Conservation (phyloP, 2,329 filamentous ascomycete genomes). For the Zasmidium citrigriseum region DNA sequence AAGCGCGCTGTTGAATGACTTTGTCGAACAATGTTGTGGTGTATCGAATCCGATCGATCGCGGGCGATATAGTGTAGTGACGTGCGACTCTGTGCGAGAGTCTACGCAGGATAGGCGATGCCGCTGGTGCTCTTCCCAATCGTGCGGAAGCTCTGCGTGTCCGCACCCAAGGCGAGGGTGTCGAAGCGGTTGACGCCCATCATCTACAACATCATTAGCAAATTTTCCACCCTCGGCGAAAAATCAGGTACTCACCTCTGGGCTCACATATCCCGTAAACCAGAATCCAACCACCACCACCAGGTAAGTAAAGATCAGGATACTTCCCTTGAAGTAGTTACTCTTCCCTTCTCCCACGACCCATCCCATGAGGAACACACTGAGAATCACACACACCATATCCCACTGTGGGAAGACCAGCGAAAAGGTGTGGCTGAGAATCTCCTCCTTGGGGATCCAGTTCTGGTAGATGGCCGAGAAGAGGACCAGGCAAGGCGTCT, state of each 20-base stretch:
- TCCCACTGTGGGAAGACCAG: slow-evolving; percentile 99
- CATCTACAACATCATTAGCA: slow-evolving; percentile 11
- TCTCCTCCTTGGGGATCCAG: slow-evolving; percentile 55
- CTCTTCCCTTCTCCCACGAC: slow-evolving; percentile 99
- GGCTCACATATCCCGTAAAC: slow-evolving; percentile 67
- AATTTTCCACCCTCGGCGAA: too few relatives aligned
- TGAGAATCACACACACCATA: slow-evolving; percentile 94
- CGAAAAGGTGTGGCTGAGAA: slow-evolving; percentile 68
- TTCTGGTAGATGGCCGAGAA: slow-evolving; percentile 77
- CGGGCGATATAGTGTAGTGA: too few relatives aligned
- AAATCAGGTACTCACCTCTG: slow-evolving; percentile 40
- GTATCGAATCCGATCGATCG: too few relatives aligned
- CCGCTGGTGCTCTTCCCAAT: slow-evolving; percentile 22
- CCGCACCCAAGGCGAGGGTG: slow-evolving; percentile 23
- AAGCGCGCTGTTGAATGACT: too few relatives aligned
- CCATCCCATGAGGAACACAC: slow-evolving; percentile 93
- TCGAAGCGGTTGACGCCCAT: slow-evolving; percentile 28
- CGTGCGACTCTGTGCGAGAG: too few relatives aligned
- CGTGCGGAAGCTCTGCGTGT: slow-evolving; percentile 20
- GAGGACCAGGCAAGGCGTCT: slow-evolving; percentile 88
- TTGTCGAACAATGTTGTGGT: too few relatives aligned
- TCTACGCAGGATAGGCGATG: slow-evolving; percentile 11
- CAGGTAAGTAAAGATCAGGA: slow-evolving; percentile 87
- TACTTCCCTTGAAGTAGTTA: slow-evolving; percentile 99
- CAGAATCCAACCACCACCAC: slow-evolving; percentile 93